phyloP scores from a whole-genome alignment of 257 asterid species.

The Agastache rugosa region DNA sequence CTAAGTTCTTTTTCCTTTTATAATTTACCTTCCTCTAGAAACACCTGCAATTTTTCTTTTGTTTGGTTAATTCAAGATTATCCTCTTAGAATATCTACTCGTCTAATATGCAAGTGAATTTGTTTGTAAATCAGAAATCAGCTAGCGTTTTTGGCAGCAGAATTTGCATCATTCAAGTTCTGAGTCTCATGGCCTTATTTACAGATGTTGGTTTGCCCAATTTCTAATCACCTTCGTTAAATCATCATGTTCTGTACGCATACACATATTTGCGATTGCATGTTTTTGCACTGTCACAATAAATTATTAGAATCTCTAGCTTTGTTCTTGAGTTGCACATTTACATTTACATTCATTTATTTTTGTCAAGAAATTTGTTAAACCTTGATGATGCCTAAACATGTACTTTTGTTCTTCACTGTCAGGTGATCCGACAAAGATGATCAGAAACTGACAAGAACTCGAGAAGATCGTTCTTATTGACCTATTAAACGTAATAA shows the following conservation, averaged over 20 bases:
- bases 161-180: neutral
- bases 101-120: neutral
- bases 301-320: neutral
- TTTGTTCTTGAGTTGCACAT: neutral
- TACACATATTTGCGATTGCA: neutral
- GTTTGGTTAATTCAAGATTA: conserved; percentile 19
- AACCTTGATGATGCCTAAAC: neutral
- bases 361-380: neutral
- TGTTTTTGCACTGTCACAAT: neutral
- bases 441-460: conserved; percentile 24
- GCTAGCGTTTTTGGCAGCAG: neutral
- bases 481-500: conserved; percentile 19
- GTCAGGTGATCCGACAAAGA: conserved; percentile 42
- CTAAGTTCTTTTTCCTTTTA: neutral
- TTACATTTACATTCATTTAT: neutral
- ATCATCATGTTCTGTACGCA: conserved; percentile 5
- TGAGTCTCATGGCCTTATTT: neutral
- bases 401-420: conserved; percentile 12
- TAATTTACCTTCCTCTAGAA: neutral
- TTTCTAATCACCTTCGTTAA: neutral
- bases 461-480: conserved; percentile 3
- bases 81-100: neutral
- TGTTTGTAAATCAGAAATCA: conserved; percentile 13
- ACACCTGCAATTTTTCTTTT: neutral
- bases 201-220: neutral